Evolutionary conservation across 768 basidiomycete genomes (phyloP).

Genomic region (Clitopilus hobsonii): DNA sequence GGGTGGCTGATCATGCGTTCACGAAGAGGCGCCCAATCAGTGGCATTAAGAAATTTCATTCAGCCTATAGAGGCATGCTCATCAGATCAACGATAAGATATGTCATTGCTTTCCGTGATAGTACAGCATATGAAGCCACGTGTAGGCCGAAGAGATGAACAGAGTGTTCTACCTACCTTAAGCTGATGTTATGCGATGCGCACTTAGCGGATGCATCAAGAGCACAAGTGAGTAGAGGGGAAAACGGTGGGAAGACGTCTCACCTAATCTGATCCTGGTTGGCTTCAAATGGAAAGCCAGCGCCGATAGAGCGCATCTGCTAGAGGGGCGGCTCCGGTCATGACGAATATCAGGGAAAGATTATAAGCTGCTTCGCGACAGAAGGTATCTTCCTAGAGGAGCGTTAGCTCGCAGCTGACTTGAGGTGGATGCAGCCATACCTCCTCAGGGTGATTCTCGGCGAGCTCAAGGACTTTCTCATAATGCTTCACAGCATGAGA

Average conservation of each 20-base stretch:
- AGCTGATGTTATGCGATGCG: no score
- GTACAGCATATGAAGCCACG: neutral
- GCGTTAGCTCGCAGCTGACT: neutral
- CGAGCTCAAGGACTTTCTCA: slow-evolving; percentile 63
- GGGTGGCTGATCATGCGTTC: neutral
- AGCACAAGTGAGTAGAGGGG: no score
- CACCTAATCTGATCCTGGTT: neutral
- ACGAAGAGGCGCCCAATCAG: neutral
- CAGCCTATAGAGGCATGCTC: neutral
- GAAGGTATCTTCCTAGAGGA: slow-evolving; percentile 41
- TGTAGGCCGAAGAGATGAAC: neutral
- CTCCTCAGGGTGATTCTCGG: slow-evolving; percentile 32
- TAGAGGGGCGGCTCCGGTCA: slow-evolving; percentile 68
- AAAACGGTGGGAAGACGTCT: neutral
- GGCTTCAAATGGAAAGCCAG: slow-evolving; percentile 72
- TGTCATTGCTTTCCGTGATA: neutral
- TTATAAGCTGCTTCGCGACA: slow-evolving; percentile 85
- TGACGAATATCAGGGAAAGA: slow-evolving; percentile 74
- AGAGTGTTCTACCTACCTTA: no score
- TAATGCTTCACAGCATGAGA: slow-evolving; percentile 85
- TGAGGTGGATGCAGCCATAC: slow-evolving; percentile 21
- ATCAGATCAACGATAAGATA: neutral
- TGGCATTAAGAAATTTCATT: neutral
- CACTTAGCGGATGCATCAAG: no score
- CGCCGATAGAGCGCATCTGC: slow-evolving; percentile 68